Evolutionary conservation across 495 filamentous ascomycete species (phyloP), one percentile per base, ranked within the genome.

Genomic region (Penicillium goetzii): DNA sequence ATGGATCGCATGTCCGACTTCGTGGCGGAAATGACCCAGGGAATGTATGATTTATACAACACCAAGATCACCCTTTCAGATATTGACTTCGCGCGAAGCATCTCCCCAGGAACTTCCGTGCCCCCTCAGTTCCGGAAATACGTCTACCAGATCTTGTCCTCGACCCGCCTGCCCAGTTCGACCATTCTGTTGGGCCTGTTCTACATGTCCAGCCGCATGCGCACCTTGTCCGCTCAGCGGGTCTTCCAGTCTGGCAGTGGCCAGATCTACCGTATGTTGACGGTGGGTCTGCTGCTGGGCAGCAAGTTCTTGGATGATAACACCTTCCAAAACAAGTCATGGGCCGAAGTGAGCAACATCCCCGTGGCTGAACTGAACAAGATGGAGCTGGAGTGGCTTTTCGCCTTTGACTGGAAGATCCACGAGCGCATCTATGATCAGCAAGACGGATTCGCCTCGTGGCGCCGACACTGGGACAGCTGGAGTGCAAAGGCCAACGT

Each of bases 301-400:
- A 97, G 93, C 82, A 99, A 99, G 78, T 99, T 99, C 70, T 76
- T 98, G 58, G 95, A 99, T 72, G 95, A 99, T 76, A 98, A 98
- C 77, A 99, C 95, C 17, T 99, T 98, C 77, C 93, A 97, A 82
- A 99, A 98, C 79, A 91, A 93, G 58, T 98, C 96, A 8, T 99
- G 95, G 95, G 90, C 96, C 4, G 96, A 99, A 71, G 95, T 99
- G 26, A 98, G 93, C 78, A 92, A 90, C 60, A 97, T 99, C 63
- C 76, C 89, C 23, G 93, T 99, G 25, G 66, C 81, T 26, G 94
- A 97, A 68, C 81, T 99, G 69, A 98, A 98, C 79, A 83, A 83
- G 62, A 83, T 97, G 80, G 95, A 99, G 79, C 85, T 88, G 68
- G 91, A 97, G 70, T 99, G 95, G 95, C 83, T 99, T 28, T 81